Evolutionary conservation across 352 stramenopile species (phyloP).

Genomic region (Phytopythium vexans): DNA sequence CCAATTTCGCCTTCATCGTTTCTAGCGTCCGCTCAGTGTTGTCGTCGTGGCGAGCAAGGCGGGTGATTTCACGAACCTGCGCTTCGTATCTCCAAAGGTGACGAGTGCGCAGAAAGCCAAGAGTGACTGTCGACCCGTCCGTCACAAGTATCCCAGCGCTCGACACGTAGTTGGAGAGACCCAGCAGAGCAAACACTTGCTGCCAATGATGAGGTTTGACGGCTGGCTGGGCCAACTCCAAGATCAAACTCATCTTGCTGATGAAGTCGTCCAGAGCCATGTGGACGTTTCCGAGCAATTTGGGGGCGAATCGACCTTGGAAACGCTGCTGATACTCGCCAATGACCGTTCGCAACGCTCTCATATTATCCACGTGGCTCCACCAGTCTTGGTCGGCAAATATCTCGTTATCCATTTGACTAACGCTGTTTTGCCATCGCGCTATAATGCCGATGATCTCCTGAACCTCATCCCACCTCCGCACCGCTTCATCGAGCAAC

Average conservation of each 20-base stretch:
- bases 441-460: slow-evolving; percentile 46
- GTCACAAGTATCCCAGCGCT: slow-evolving; percentile 41
- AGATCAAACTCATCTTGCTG: slow-evolving; percentile 40
- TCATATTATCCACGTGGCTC: slow-evolving; percentile 31
- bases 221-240: slow-evolving; percentile 46
- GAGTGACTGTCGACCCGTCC: slow-evolving; percentile 45
- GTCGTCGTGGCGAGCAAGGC: slow-evolving; percentile 50
- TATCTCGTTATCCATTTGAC: slow-evolving; percentile 62
- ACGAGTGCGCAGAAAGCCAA: slow-evolving; percentile 46
- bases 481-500: slow-evolving; percentile 34
- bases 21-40: slow-evolving; percentile 53
- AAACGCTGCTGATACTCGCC: slow-evolving; percentile 25
- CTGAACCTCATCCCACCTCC: slow-evolving; percentile 53
- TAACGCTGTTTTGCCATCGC: slow-evolving; percentile 39
- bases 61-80: slow-evolving; percentile 57
- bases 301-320: slow-evolving; percentile 25
- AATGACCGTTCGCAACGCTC: slow-evolving; percentile 31
- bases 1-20: slow-evolving; percentile 50
- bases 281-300: slow-evolving; percentile 37
- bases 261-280: slow-evolving; percentile 34
- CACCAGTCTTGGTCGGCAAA: slow-evolving; percentile 65
- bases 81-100: slow-evolving; percentile 49
- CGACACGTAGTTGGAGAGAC: slow-evolving; percentile 50
- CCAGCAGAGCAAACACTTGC: slow-evolving; percentile 45
- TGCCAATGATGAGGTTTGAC: slow-evolving; percentile 62